Evolutionary conservation across 2,329 filamentous ascomycete species (phyloP).

Genomic region (Neonectria ditissima): DNA sequence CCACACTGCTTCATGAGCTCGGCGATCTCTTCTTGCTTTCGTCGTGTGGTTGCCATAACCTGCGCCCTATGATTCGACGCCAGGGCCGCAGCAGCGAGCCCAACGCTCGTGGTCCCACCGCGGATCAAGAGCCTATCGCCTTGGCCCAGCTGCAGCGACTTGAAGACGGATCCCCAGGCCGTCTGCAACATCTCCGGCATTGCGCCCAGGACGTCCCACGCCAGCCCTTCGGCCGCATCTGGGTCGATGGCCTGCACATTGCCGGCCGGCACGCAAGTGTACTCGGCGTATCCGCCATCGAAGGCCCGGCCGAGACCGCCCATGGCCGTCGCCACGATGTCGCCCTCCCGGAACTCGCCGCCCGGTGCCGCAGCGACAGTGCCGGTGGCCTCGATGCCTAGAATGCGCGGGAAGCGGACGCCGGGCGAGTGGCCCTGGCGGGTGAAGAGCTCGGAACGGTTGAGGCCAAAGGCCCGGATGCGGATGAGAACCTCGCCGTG

Average conservation of each 20-base stretch:
- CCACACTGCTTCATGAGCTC: not conserved
- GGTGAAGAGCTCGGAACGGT: slow-evolving; percentile 17
- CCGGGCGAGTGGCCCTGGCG: slow-evolving; percentile 11
- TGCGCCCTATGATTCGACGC: not conserved
- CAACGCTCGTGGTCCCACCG: not conserved
- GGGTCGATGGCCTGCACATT: not conserved
- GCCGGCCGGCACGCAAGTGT: not conserved
- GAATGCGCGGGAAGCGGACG: not conserved
- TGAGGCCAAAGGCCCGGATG: slow-evolving; percentile 11
- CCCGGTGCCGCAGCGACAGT: not conserved
- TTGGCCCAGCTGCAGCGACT: not conserved
- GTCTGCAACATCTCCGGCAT: slow-evolving; percentile 2
- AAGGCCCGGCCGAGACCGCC: not conserved
- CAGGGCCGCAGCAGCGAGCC: not conserved
- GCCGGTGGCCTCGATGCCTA: not conserved
- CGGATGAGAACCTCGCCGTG: slow-evolving; percentile 8
- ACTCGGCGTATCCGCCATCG: slow-evolving; percentile 1
- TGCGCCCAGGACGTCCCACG: not conserved
- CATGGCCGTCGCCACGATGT: not conserved
- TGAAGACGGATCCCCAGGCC: not conserved
- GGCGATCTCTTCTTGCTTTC: not conserved
- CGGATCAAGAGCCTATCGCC: not conserved
- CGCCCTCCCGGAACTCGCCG: not conserved
- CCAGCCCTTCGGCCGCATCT: not conserved
- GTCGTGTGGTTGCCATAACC: not conserved